Conservation (phyloP, 345 rosid species). For the Euphorbia lathyris region DNA sequence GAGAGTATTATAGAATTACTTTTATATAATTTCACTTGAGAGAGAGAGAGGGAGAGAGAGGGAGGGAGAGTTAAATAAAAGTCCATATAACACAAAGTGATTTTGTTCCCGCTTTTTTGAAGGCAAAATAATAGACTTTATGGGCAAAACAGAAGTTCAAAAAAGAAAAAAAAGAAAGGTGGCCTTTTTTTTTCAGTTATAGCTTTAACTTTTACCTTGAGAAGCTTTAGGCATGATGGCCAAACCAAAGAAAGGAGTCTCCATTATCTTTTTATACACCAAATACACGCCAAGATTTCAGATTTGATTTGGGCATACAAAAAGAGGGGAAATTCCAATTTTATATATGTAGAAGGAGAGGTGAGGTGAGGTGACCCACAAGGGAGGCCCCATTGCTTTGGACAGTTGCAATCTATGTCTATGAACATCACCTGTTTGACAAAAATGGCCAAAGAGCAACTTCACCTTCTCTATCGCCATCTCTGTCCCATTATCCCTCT, state of each 20-base stretch:
- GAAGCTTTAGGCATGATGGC: neutral
- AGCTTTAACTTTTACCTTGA: neutral
- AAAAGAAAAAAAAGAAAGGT: neutral
- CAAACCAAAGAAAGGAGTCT: constrained; percentile 1
- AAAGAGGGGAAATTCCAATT: neutral
- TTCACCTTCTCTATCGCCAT: neutral
- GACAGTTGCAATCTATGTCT: constrained; percentile 41
- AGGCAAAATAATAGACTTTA: constrained; percentile 17
- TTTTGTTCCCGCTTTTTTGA: constrained; percentile 33
- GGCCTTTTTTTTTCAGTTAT: too few relatives aligned
- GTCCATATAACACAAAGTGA: constrained; percentile 26
- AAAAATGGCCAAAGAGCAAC: constrained; percentile 15
- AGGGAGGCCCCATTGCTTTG: constrained; percentile 37
- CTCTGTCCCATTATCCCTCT: constrained; percentile 15
- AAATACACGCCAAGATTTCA: neutral
- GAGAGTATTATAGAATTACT: too few relatives aligned
- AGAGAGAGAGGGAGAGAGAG: too few relatives aligned
- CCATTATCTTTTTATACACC: neutral
- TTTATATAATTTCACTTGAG: too few relatives aligned
- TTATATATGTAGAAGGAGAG: neutral
- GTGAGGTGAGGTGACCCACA: constrained; percentile 54
- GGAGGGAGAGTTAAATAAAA: constrained; percentile 14
- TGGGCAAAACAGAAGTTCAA: neutral
- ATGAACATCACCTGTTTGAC: constrained; percentile 37
- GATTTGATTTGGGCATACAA: constrained; percentile 6